Evolutionary conservation across 495 filamentous ascomycete species (phyloP).

Genomic region (Penicillium maclennaniae): DNA sequence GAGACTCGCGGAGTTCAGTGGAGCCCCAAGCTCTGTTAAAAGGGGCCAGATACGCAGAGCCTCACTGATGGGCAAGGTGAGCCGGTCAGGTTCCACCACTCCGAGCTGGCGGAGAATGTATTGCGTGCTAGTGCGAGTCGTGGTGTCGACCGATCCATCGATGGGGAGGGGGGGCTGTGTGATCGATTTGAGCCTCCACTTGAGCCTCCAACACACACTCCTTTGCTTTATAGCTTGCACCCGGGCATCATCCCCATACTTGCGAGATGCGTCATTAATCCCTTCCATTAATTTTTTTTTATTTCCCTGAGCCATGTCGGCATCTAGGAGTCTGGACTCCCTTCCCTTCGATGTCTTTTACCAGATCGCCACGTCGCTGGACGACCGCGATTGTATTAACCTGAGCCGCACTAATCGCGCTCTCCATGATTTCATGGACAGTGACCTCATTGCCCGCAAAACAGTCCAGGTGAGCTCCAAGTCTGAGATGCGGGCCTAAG

Average conservation of each 20-base stretch:
- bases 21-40: not conserved
- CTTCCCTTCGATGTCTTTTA: conserved; percentile 64
- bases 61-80: not conserved
- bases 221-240: not conserved
- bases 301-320: conserved; percentile 17
- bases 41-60: not conserved
- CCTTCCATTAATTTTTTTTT: not conserved
- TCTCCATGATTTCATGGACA: conserved; percentile 51
- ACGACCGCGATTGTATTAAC: conserved; percentile 39
- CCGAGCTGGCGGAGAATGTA: not conserved
- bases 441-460: conserved; percentile 58
- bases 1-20: not conserved
- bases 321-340: conserved; percentile 29
- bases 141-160: not conserved
- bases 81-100: not conserved
- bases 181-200: not conserved
- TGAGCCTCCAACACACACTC: no score
- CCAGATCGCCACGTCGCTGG: conserved; percentile 47
- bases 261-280: not conserved
- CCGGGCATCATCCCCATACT: not conserved
- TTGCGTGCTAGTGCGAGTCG: not conserved
- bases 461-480: conserved; percentile 51
- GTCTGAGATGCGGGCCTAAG: no score
- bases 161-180: not conserved
- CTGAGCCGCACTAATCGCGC: conserved; percentile 49